phyloP scores from a whole-genome alignment of 1,284 basidiomycete genomes.

The Microbotryum lychnidis-dioicae region DNA sequence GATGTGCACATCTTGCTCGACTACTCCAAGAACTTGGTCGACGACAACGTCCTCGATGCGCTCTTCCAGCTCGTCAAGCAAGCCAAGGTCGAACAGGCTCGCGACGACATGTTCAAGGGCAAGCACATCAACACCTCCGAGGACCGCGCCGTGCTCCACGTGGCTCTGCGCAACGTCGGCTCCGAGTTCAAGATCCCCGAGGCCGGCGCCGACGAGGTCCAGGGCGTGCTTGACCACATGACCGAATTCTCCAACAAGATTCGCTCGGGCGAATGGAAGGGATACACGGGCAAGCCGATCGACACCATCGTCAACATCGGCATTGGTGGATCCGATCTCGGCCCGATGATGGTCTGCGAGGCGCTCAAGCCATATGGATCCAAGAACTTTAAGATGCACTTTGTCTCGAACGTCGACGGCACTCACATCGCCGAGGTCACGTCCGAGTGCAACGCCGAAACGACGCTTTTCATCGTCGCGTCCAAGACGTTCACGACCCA shows the following conservation, averaged over 20 bases:
- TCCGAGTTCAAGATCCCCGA: slow-evolving; percentile 59
- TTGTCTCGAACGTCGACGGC: slow-evolving; percentile 97
- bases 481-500: slow-evolving; percentile 99
- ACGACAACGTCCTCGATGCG: slow-evolving; percentile 59
- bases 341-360: slow-evolving; percentile 98
- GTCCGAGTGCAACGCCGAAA: slow-evolving; percentile 75
- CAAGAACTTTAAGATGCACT: slow-evolving; percentile 76
- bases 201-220: slow-evolving; percentile 72
- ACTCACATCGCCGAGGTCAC: slow-evolving; percentile 91
- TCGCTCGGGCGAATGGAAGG: slow-evolving; percentile 82
- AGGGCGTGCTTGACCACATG: slow-evolving; percentile 80
- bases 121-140: slow-evolving; percentile 98
- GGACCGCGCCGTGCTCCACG: slow-evolving; percentile 88
- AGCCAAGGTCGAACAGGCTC: slow-evolving; percentile 72
- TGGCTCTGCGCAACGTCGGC: slow-evolving; percentile 80
- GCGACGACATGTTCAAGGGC: slow-evolving; percentile 90
- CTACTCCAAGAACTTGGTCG: slow-evolving; percentile 95
- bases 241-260: slow-evolving; percentile 79
- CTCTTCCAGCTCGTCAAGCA: slow-evolving; percentile 76
- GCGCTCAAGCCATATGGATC: slow-evolving; percentile 89
- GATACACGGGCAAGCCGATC: slow-evolving; percentile 93
- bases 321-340: slow-evolving; percentile 95
- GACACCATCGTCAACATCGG: slow-evolving; percentile 96
- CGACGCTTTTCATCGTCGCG: slow-evolving; percentile 93
- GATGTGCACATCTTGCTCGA: slow-evolving; percentile 80